phyloP scores from a whole-genome alignment of 2,329 filamentous ascomycete species.

The Fusarium equiseti region DNA sequence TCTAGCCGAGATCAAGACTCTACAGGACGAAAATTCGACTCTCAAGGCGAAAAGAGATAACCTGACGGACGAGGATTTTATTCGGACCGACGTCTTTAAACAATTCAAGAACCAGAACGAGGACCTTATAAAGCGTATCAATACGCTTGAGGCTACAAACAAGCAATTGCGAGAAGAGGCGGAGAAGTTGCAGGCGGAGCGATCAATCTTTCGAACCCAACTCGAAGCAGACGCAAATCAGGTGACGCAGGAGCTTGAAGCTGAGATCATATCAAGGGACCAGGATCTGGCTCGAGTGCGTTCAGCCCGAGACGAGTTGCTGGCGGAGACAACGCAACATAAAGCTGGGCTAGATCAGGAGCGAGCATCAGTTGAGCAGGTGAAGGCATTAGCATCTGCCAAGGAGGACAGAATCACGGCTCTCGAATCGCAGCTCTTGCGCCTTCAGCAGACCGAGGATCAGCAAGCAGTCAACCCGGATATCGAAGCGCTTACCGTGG shows the following conservation, averaged over 20 bases:
- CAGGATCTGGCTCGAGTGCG: slow-evolving; percentile 88
- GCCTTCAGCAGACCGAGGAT: slow-evolving; percentile 68
- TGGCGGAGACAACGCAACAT: slow-evolving; percentile 83
- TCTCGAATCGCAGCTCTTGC: slow-evolving; percentile 84
- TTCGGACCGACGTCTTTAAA: slow-evolving; percentile 93
- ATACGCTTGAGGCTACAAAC: slow-evolving; percentile 90
- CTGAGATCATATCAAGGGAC: slow-evolving; percentile 83
- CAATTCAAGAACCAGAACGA: slow-evolving; percentile 90
- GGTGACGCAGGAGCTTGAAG: slow-evolving; percentile 81
- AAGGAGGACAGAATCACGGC: slow-evolving; percentile 84
- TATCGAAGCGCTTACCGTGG: slow-evolving; percentile 70
- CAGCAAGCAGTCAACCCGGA: slow-evolving; percentile 59
- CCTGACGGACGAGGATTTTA: slow-evolving; percentile 91
- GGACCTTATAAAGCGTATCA: slow-evolving; percentile 91
- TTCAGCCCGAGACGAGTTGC: slow-evolving; percentile 84
- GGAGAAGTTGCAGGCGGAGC: slow-evolving; percentile 85
- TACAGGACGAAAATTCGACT: slow-evolving; percentile 83
- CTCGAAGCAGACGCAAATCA: slow-evolving; percentile 84
- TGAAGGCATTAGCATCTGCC: slow-evolving; percentile 83
- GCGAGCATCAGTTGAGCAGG: slow-evolving; percentile 74
- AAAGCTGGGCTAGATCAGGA: slow-evolving; percentile 85
- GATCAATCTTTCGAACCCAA: slow-evolving; percentile 83
- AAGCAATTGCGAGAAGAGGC: slow-evolving; percentile 86
- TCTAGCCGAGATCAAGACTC: slow-evolving; percentile 78
- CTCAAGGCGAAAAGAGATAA: slow-evolving; percentile 76